phyloP scores from a whole-genome alignment of 257 asterid genomes.

The Haberlea rhodopensis region DNA sequence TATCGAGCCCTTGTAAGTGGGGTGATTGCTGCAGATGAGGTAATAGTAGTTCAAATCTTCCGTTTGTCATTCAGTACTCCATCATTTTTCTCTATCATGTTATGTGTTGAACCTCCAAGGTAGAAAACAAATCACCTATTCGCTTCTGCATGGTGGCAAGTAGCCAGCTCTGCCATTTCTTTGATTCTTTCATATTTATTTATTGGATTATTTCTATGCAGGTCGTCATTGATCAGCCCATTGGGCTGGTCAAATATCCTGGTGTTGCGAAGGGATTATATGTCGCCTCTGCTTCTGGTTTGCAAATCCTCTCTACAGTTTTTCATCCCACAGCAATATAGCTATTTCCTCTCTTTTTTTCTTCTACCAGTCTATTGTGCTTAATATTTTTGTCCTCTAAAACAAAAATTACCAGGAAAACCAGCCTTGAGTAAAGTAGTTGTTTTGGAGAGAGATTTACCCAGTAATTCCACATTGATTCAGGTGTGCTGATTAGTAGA shows the following conservation, averaged over 20 bases:
- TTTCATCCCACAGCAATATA: constrained; percentile 1
- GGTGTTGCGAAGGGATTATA: constrained; percentile 94
- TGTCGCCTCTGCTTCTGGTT: constrained; percentile 93
- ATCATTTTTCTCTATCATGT: constrained; percentile 12
- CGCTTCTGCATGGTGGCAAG: constrained; percentile 5
- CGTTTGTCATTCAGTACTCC: constrained; percentile 19
- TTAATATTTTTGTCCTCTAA: constrained; percentile 9
- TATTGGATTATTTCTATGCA: constrained; percentile 29
- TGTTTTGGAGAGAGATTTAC: constrained; percentile 69
- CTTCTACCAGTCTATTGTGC: constrained; percentile 12
- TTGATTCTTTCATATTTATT: constrained; percentile 5
- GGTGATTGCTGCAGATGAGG: constrained; percentile 64
- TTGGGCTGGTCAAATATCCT: constrained; percentile 83
- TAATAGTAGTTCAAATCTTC: constrained; percentile 26
- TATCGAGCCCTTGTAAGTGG: constrained; percentile 89
- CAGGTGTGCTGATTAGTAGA: constrained; percentile 50
- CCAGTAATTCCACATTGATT: constrained; percentile 60
- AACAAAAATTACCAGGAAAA: constrained; percentile 60
- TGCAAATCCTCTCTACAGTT: constrained; percentile 4
- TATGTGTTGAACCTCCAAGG: constrained; percentile 13
- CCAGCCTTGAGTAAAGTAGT: constrained; percentile 76
- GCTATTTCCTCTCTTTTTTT: constrained; percentile 20
- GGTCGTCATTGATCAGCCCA: constrained; percentile 81
- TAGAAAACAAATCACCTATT: constrained; percentile 4
- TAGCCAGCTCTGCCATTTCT: constrained; percentile 11